Percentiles rank a stretch among this genome's conserved stretches.
Conservation (phyloP, 2,329 filamentous ascomycete species). For the Biscogniauxia marginata region DNA sequence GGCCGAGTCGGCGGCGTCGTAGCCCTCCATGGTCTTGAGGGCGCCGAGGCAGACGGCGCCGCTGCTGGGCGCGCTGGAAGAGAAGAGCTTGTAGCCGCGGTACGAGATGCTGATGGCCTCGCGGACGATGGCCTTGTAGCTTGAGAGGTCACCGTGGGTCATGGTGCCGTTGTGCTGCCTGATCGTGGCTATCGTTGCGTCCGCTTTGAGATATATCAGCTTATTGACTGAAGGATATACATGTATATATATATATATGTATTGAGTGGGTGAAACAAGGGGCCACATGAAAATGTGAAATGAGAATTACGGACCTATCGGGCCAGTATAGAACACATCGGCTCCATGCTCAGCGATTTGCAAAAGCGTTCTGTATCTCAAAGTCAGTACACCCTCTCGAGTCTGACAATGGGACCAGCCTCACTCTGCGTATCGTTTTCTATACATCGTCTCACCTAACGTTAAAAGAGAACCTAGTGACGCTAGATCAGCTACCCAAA, state of each 20-base stretch:
- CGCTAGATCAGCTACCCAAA: background rate
- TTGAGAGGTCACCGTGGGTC: constrained; percentile 39
- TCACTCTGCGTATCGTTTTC: constrained; percentile 69
- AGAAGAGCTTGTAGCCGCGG: constrained; percentile 68
- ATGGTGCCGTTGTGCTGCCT: constrained; percentile 76
- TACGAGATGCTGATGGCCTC: constrained; percentile 62
- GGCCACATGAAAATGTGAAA: too few relatives aligned
- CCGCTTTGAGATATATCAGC: constrained; percentile 41
- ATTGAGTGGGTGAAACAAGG: too few relatives aligned
- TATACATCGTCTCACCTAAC: constrained; percentile 74
- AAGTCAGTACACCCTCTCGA: constrained; percentile 5
- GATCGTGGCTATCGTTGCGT: constrained; percentile 69
- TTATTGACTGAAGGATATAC: constrained; percentile 33
- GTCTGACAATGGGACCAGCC: constrained; percentile 30
- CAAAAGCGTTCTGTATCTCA: constrained; percentile 61
- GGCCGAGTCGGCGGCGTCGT: constrained; percentile 52
- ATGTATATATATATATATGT: too few relatives aligned
- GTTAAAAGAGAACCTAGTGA: constrained; percentile 57
- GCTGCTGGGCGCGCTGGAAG: constrained; percentile 72
- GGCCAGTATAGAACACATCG: constrained; percentile 71
- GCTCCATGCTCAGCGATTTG: constrained; percentile 71
- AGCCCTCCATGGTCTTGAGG: constrained; percentile 82
- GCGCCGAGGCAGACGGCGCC: constrained; percentile 73
- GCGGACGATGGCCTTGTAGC: constrained; percentile 69
- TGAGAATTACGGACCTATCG: constrained; percentile 48